Conservation (phyloP, 139 green algal species). For the Gonium pectorale region DNA sequence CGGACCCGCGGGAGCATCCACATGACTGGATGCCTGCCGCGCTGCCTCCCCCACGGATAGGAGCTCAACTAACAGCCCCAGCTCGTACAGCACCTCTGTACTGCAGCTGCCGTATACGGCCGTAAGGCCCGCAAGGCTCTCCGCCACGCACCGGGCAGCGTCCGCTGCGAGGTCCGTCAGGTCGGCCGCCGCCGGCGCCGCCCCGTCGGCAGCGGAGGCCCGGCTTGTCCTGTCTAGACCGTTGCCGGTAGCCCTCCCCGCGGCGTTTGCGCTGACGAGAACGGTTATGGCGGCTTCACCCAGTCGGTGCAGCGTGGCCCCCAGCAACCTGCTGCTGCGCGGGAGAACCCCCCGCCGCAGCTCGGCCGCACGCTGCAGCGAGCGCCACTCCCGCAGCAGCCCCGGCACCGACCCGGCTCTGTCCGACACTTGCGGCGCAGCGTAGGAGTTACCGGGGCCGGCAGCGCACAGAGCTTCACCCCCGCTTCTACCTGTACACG, state of each 20-base stretch:
- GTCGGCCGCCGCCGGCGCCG: neutral
- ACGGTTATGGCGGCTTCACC: neutral
- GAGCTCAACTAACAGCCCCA: constrained; percentile 9
- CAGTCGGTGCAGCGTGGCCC: neutral
- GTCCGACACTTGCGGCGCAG: too few species aligned
- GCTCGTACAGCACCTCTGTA: constrained; percentile 32
- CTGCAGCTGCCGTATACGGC: constrained; percentile 32
- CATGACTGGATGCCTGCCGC: too few species aligned
- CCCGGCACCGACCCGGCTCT: neutral
- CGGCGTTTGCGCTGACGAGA: neutral
- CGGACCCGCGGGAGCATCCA: too few species aligned
- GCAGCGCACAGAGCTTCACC: too few species aligned
- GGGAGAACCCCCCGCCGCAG: constrained; percentile 3
- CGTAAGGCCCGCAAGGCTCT: constrained; percentile 1
- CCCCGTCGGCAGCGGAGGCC: neutral
- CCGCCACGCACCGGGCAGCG: neutral
- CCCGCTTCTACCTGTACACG: too few species aligned
- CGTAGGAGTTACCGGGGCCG: too few species aligned
- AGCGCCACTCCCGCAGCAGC: neutral
- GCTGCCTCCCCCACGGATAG: neutral
- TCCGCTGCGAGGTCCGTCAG: neutral
- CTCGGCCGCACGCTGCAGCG: neutral
- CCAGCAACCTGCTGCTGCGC: constrained; percentile 9
- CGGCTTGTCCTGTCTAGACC: neutral
- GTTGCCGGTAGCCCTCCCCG: neutral